These are phyloP conservation scores for Globisporangium heterothallicum DNA, from an alignment of 352 stramenopile genomes.

Conservation along the genomic window DNA sequence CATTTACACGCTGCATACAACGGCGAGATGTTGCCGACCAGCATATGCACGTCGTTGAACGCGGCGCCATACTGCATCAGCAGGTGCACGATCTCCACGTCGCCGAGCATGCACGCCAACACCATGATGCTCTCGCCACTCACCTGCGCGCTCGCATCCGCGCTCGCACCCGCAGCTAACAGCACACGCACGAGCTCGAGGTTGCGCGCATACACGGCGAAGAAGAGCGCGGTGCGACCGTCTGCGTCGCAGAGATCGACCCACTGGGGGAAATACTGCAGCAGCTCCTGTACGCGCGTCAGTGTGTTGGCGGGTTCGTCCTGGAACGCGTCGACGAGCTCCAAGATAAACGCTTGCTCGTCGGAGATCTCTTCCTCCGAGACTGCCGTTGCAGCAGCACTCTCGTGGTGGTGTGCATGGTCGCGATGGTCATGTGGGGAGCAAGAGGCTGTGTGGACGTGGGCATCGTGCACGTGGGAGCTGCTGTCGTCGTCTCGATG, in stretches of 20 bases:
- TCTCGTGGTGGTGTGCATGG: not conserved
- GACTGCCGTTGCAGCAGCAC: not conserved
- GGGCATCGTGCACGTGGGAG: too few species aligned
- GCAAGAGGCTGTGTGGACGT: too few species aligned
- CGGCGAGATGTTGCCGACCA: not conserved
- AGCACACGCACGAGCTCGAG: constrained; percentile 6
- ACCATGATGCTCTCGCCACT: constrained; percentile 8
- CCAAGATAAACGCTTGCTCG: constrained; percentile 5
- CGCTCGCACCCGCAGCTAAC: constrained; percentile 1
- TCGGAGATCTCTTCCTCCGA: not conserved
- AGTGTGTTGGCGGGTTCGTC: constrained; percentile 1
- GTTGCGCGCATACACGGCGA: constrained; percentile 2
- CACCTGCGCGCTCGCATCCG: constrained; percentile 1
- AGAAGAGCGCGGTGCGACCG: constrained; percentile 5
- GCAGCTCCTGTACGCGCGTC: constrained; percentile 5
- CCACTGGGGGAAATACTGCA: not conserved
- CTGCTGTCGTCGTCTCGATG: too few species aligned
- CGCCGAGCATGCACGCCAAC: constrained; percentile 6
- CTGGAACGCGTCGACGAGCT: constrained; percentile 9
- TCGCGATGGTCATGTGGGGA: too few species aligned
- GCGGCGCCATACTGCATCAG: constrained; percentile 1
- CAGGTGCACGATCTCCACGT: constrained; percentile 3
- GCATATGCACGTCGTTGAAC: constrained; percentile 4
- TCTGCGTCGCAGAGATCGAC: constrained; percentile 4
- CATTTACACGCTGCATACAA: constrained; percentile 10